Percentiles rank a stretch among this genome's conserved stretches.
phyloP scores from a whole-genome alignment of 306 rosid species.

The Trifolium repens region DNA sequence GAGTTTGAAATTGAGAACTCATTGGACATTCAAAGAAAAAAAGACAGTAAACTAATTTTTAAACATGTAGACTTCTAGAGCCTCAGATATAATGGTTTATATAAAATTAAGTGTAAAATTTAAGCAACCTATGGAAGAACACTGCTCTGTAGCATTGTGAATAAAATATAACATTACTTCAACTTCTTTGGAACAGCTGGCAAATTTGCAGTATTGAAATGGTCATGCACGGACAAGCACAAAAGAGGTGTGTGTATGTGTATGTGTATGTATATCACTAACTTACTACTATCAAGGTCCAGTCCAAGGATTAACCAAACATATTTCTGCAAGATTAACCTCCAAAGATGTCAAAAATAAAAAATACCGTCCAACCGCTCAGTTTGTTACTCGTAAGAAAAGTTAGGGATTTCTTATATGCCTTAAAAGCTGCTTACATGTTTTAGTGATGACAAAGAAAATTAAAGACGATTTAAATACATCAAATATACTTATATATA shows the following conservation, averaged over 20 bases:
- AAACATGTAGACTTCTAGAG: too few relatives aligned
- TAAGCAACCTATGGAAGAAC: too few relatives aligned
- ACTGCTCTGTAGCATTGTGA: not conserved
- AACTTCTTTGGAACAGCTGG: not conserved
- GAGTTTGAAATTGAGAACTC: not conserved
- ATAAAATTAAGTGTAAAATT: too few relatives aligned
- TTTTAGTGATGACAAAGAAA: conserved; percentile 15
- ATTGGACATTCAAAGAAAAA: not conserved
- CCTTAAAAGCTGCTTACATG: conserved; percentile 9
- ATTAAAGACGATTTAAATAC: not conserved
- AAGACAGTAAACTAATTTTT: too few relatives aligned
- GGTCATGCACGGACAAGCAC: not conserved
- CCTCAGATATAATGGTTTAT: not conserved
- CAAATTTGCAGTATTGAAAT: not conserved
- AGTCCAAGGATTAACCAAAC: not conserved
- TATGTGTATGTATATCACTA: not conserved
- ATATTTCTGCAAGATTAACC: not conserved
- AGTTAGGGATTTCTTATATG: not conserved
- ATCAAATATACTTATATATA: not conserved
- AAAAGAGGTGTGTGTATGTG: not conserved
- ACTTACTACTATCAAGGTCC: not conserved
- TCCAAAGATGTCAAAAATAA: not conserved
- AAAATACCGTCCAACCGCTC: too few relatives aligned
- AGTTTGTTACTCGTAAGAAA: conserved; percentile 2
- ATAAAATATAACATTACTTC: not conserved